Evolutionary conservation across 495 filamentous ascomycete species (phyloP), one percentile per base, ranked within the genome.

Genomic region (Aspergillus haitiensis): DNA sequence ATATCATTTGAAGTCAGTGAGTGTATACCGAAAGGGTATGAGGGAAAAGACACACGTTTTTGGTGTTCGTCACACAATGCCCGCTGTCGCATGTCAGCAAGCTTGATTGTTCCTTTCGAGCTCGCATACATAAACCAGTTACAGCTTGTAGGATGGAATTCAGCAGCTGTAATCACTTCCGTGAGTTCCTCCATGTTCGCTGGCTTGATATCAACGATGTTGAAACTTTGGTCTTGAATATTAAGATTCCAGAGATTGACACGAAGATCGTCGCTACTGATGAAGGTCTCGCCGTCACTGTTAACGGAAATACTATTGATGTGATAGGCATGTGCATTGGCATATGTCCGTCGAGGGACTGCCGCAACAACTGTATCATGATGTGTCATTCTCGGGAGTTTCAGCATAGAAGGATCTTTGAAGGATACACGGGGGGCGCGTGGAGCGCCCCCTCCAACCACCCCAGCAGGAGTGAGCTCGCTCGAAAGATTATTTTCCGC

Each of bases 121-220:
- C 93, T 97, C 58, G 94, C 94, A 72, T 98, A 98, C 95, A 98
- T 98, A 77, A 98, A 98, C 92, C 91, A 96, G 75, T 98, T 98
- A 79, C 94, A 98, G 79, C 93, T 96, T 66, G 86, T 81, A 32
- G 94, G 94, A 72, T 98, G 94, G 72, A 98, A 98, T 70, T 98
- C 94, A 46, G 94, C 95, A 36, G 94, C 94, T 32, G 94, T 98
- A 65, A 98, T 98, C 57, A 98, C 94, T 74, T 98, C 94, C 2
- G 94, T 98, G 63, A 98, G 81, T 78, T 98, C 94, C 74, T 98
- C 94, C 94, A 98, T 98, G 73, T 98, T 98, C 10, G 94, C 94
- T 1, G 94, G 94, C 72, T 98, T 98, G 76, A 98, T 98, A 74
- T 98, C 94, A 60, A 98, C 94, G 70, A 98, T 98, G 78, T 98